Evolutionary conservation across 768 basidiomycete species (phyloP), one percentile per base, ranked within the genome.

Genomic region (Obba rivulosa): DNA sequence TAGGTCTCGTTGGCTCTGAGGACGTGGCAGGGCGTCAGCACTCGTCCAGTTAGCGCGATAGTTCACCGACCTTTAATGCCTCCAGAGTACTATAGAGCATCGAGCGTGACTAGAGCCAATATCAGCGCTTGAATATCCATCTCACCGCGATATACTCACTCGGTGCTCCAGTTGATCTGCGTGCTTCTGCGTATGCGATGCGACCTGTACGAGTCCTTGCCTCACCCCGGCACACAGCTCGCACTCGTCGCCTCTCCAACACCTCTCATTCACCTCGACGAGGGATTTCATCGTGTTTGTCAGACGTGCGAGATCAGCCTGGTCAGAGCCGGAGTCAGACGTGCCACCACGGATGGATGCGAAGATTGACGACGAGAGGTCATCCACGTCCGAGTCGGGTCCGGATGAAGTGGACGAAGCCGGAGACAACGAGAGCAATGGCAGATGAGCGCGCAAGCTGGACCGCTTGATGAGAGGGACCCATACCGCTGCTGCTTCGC

Each of bases 401-500:
- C n/a, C 51, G 49, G 50, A 40, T 52, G 45, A 46, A 46, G 56
- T 37, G 34, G 58, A 53, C 34, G 61, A 48, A 36, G 62, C 65
- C 40, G 69, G 34, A 61, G 55, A 44, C 60, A 66, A 58, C 76
- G 73, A 46, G 60, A 62, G 61, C 46, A 85, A 80, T 47, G 73
- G 65, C 69, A 84, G 74, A 71, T 87, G 80, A 87, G 86, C 74
- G 69, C 76, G 78, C 62, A 82, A 69, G 70, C 76, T 79, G 66
- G 74, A 66, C 66, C 76, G 78, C 73, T 74, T 73, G 72, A 60
- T 47, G 58, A 76, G 75, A 72, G 80, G 73, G 67, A 66, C 68
- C 73, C 89, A 80, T 86, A 88, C 90, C 76, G 88, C 85, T 73
- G 88, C 86, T 69, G 91, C 87, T 76, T 94, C 88, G 61, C 90